Base-by-base conservation (phyloP, 2,329 filamentous ascomycete species). In the Aspergillus novoparasiticus region DNA sequence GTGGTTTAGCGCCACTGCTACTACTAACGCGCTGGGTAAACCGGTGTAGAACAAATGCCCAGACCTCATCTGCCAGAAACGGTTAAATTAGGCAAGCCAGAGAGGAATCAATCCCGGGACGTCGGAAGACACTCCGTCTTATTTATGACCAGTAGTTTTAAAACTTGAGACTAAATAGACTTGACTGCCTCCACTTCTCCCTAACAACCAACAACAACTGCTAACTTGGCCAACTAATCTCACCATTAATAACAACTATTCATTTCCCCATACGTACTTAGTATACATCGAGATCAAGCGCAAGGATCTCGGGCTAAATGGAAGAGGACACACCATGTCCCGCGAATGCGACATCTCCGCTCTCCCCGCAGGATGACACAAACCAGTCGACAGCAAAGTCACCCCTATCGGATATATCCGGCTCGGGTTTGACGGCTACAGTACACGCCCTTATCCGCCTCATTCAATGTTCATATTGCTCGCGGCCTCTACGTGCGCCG, bases 381-480 rank as follows among this genome's bases (percentile, higher is more conserved):
- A 36, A n/a, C 45, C 32, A 26, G n/a, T n/a, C n/a, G 23, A 43
- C 16, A 19, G 28, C 32, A 16, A 45, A 48, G 23, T 26, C 46
- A 1, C 16, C 48, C 19, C 41, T 28, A 54, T 51, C 21, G 23
- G 48, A 54, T 46, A 16, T 10, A 50, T 36, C 32, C 19, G 57
- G 14, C 39, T 36, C 57, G 19, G 57, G 28, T 11, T 46, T 34
- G 19, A 16, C 34, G 16, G 50, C 41, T 28, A 45, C 57, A 6
- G 62, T 87, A 21, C 84, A 90, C 67, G 81, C 86, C 62, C 82
- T 93, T 60, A 83, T 96, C 65, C 89, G 89, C 50, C 81, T 95
- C 46, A 84, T 95, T 59, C 92, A 96, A 78, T 97, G 94, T 75
- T 85, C 85, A 12, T 80, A 85, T 66, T 97, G 94, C 76, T 91